Evolutionary conservation across 139 green algal species (phyloP).

Genomic region (Picochlorum sp.): DNA sequence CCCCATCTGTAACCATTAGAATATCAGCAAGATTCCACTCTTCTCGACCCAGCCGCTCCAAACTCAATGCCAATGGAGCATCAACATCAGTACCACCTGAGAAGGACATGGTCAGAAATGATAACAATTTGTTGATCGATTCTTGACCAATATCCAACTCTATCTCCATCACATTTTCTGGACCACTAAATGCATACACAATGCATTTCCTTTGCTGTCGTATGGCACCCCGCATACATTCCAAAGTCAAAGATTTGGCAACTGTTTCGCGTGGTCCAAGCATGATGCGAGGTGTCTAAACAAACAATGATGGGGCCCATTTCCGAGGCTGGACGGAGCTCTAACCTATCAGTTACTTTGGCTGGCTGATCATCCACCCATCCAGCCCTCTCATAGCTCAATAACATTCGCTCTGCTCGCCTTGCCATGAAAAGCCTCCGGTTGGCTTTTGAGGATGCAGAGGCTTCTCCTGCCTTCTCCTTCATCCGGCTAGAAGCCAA

Average conservation of each 20-base stretch:
- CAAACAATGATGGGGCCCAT: constrained; percentile 89
- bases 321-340: constrained; percentile 81
- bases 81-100: constrained; percentile 54
- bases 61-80: constrained; percentile 57
- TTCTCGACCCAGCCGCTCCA: constrained; percentile 55
- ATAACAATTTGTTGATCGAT: constrained; percentile 56
- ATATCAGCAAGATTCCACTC: constrained; percentile 82
- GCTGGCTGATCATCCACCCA: constrained; percentile 75
- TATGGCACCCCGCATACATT: constrained; percentile 78
- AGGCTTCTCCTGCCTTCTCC: not conserved
- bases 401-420: constrained; percentile 69
- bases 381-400: constrained; percentile 79
- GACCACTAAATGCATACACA: constrained; percentile 80
- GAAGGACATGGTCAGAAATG: constrained; percentile 70
- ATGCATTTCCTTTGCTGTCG: constrained; percentile 68
- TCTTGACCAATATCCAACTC: constrained; percentile 56
- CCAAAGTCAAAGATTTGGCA: constrained; percentile 84
- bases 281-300: constrained; percentile 74
- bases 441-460: constrained; percentile 28
- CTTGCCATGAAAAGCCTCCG: constrained; percentile 73
- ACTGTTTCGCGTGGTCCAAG: constrained; percentile 55
- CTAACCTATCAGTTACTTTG: constrained; percentile 52
- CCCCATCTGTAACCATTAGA: constrained; percentile 86
- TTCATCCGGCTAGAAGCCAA: constrained; percentile 68
- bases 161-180: constrained; percentile 73